Evolutionary conservation across 2,329 filamentous ascomycete genomes (phyloP), one percentile per base, ranked within the genome.

Genomic region (Penicillium sumatraense): DNA sequence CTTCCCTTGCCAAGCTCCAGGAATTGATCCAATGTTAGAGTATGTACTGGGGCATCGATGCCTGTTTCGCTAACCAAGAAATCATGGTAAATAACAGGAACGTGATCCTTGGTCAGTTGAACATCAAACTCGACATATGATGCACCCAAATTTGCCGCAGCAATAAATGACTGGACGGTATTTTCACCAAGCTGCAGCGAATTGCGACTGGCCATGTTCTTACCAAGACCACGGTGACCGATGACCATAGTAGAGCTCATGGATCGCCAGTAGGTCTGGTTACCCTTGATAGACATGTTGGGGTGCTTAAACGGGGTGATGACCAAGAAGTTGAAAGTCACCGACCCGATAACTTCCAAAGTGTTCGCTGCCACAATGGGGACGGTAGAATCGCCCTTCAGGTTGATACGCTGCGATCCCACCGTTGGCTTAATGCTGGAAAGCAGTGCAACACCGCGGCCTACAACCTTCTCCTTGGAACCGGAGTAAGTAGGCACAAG

Each of bases 51-150:
- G 0, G 95, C 95, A 69, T 99, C 95, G 51, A 97, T 95, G 9
- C 96, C 95, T 0, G 95, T 98, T 76, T 99, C 95, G 70, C 92
- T 96, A 72, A 99, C 95, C 13, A 98, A 81, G 69, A 99, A 99
- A 73, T 99, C 95, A 71, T 99, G 95, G 71, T 99, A 99, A 67
- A 99, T 96, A 61, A 99, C 93, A 0, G 95, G 95, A 1, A 99
- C 92, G 67, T 96, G 92, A 70, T 99, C 95, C 70, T 99, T 99
- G n/a, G 95, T 99, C 35, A 99, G 80, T 72, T 99, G 95, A 0
- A 99, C 95, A 71, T 99, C 95, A 68, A 86, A 85, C 65, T 89
- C 86, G 31, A 89, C 85, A 64, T 88, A 88, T 9, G 83, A 84
- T 11, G 86, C 95, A 8, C 95, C 95, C 49, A 99, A 76, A 63